phyloP scores from a whole-genome alignment of 2,329 filamentous ascomycete genomes.

The Alternaria arborescens region DNA sequence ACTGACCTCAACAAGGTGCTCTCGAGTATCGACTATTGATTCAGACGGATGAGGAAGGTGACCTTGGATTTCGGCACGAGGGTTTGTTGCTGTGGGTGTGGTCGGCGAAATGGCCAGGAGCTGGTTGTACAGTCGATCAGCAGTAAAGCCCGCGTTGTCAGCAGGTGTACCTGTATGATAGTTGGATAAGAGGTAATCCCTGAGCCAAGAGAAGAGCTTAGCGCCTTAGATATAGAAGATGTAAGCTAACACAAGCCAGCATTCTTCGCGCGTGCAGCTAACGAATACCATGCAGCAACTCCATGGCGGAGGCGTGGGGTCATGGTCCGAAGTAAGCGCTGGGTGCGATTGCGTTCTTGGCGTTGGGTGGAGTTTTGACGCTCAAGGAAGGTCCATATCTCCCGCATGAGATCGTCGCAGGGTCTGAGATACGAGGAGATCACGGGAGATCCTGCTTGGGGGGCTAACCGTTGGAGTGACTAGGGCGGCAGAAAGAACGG shows the following conservation, averaged over 20 bases:
- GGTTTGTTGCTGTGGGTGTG: not conserved
- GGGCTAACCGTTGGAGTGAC: not conserved
- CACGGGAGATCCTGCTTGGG: constrained; percentile 11
- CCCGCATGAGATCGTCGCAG: constrained; percentile 12
- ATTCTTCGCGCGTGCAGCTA: constrained; percentile 8
- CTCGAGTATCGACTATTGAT: not conserved
- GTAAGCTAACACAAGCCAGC: constrained; percentile 8
- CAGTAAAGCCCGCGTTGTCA: not conserved
- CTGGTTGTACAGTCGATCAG: not conserved
- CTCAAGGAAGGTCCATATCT: constrained; percentile 16
- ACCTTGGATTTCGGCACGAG: too few species aligned
- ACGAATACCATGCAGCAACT: constrained; percentile 1
- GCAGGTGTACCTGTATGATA: constrained; percentile 4
- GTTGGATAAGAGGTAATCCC: not conserved
- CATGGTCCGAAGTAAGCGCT: constrained; percentile 12
- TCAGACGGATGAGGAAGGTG: constrained; percentile 10
- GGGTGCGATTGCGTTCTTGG: constrained; percentile 12
- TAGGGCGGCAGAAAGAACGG: not conserved
- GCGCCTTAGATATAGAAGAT: not conserved
- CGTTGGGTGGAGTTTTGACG: constrained; percentile 13
- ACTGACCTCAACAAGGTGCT: not conserved
- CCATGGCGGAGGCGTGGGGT: constrained; percentile 10
- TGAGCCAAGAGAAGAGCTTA: not conserved
- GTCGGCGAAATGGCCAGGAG: not conserved
- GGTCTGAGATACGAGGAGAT: constrained; percentile 19